Base-by-base conservation (phyloP, 768 basidiomycete genomes). In the Phlegmacium glaucopus region DNA sequence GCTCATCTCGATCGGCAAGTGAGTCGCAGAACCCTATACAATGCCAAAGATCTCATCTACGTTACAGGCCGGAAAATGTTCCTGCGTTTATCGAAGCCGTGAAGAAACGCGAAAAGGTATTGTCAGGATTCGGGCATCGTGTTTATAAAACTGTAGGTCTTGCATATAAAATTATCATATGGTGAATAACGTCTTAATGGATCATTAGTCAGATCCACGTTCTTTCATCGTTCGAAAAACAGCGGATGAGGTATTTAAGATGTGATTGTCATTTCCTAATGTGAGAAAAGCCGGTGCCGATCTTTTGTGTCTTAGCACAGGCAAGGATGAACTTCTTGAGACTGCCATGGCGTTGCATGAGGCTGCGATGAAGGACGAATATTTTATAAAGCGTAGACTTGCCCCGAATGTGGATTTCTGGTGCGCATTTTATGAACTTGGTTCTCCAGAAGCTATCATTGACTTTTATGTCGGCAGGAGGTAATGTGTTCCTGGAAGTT, bases 321-420 rank as follows among this genome's bases (percentile, higher is more conserved):
- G 93, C 1, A 80, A 79, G 50, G 90, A 94, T 67, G 85, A 85
- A 56, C 70, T 95, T 0, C 72, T 95, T 28, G 85, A 92, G 47
- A 94, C 91, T 6, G 93, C 93, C 1, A 91, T 95, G 83, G 82
- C 82, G 6, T 71, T 94, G 42, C 90, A 93, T 52, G 87, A 90
- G 57, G 84, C 85, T 5, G 93, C 93, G 0, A 85, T 94, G 77
- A 85, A 85, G 57, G 93, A 95, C 54, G 87, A 92, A 27, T 95
- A 91, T 66, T 95, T 94, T 57, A 77, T 87, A 52, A 81, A 80
- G 48, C 76, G 93, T 27, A 84, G 78, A 58, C 72, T 95, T 11
- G 87, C 86, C 13, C 92, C 93, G 1, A 95, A 95, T 63, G 93
- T 94, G 18, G 92, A 94, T 66, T 94, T 91, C 63, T 91, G 88